A percentile compares a stretch with the other conserved stretches of the same genome.
Evolutionary conservation across 2,329 filamentous ascomycete species (phyloP).

Genomic region (Elsinoe batatas): DNA sequence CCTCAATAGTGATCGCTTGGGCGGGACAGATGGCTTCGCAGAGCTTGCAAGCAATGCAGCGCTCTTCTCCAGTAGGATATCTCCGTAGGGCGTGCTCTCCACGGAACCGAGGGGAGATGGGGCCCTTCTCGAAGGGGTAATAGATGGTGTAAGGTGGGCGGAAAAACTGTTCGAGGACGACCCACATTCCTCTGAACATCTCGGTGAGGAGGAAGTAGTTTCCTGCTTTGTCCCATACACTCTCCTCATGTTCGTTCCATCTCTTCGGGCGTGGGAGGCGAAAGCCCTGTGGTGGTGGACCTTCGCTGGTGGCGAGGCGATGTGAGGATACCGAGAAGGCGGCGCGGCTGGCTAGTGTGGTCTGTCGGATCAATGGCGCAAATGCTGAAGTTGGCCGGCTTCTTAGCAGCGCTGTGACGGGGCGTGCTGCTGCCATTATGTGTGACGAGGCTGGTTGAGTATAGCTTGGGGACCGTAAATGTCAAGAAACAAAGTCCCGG

Average conservation of each 20-base stretch:
- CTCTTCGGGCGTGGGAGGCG: slow-evolving; percentile 60
- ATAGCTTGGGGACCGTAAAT: not conserved
- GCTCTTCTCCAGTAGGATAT: slow-evolving; percentile 95
- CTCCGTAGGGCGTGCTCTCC: slow-evolving; percentile 93
- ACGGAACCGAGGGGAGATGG: slow-evolving; percentile 94
- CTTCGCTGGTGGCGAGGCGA: slow-evolving; percentile 55
- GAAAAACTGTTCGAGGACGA: slow-evolving; percentile 96
- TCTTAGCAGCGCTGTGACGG: slow-evolving; percentile 40
- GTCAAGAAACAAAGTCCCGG: slow-evolving; percentile 11
- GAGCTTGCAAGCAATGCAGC: slow-evolving; percentile 99
- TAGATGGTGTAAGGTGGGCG: slow-evolving; percentile 95
- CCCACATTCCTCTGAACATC: slow-evolving; percentile 96
- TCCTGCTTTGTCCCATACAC: slow-evolving; percentile 69
- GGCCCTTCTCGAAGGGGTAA: slow-evolving; percentile 98
- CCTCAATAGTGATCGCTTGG: slow-evolving; percentile 97
- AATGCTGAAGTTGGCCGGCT: slow-evolving; percentile 32
- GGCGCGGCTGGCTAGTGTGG: slow-evolving; percentile 40
- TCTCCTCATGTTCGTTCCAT: slow-evolving; percentile 75
- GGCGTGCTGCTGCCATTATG: slow-evolving; percentile 39
- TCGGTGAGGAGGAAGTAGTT: slow-evolving; percentile 94
- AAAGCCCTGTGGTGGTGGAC: slow-evolving; percentile 72
- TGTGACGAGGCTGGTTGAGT: slow-evolving; percentile 12
- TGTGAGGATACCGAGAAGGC: slow-evolving; percentile 56
- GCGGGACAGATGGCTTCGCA: slow-evolving; percentile 98
- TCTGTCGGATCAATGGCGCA: slow-evolving; percentile 29